Conservation (phyloP, 2,329 filamentous ascomycete genomes). For the Aspergillus sp. region DNA sequence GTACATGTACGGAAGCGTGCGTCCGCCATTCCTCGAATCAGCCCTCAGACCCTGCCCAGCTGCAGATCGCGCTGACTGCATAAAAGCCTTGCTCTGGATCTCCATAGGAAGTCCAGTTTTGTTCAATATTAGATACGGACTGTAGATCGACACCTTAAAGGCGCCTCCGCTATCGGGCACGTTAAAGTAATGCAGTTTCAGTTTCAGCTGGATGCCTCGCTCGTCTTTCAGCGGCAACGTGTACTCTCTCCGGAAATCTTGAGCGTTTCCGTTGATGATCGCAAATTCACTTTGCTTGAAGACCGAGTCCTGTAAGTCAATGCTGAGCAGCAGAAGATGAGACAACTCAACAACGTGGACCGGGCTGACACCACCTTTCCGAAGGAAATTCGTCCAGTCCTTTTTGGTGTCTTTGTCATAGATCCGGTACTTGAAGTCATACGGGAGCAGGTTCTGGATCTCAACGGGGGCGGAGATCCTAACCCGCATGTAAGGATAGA, state of each 20-base stretch:
- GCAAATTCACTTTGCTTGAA: slow-evolving; percentile 95
- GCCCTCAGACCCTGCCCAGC: slow-evolving; percentile 67
- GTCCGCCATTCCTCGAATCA: slow-evolving; percentile 44
- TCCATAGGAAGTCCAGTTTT: slow-evolving; percentile 86
- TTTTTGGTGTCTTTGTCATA: slow-evolving; percentile 98
- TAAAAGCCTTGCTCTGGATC: slow-evolving; percentile 79
- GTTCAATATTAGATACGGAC: slow-evolving; percentile 89
- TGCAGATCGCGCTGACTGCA: slow-evolving; percentile 71
- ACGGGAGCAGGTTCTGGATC: slow-evolving; percentile 87
- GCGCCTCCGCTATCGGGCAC: slow-evolving; percentile 89
- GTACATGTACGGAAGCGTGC: slow-evolving; percentile 90
- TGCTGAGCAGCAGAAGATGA: slow-evolving; percentile 80
- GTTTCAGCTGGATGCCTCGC: slow-evolving; percentile 65
- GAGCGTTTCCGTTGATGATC: slow-evolving; percentile 84
- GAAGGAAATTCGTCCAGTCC: slow-evolving; percentile 96
- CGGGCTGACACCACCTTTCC: slow-evolving; percentile 92
- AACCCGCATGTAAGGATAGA: slow-evolving; percentile 91
- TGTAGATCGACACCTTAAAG: slow-evolving; percentile 92
- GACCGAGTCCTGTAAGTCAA: slow-evolving; percentile 92
- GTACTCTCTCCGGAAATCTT: slow-evolving; percentile 80
- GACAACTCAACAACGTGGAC: slow-evolving; percentile 96
- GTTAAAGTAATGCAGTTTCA: slow-evolving; percentile 83
- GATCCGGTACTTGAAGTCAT: slow-evolving; percentile 98
- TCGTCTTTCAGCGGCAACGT: slow-evolving; percentile 75
- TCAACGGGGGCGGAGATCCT: slow-evolving; percentile 88